These are phyloP conservation scores for Pseudohyphozyma bogoriensis DNA, from an alignment of 768 basidiomycete genomes.

Conservation along the genomic window DNA sequence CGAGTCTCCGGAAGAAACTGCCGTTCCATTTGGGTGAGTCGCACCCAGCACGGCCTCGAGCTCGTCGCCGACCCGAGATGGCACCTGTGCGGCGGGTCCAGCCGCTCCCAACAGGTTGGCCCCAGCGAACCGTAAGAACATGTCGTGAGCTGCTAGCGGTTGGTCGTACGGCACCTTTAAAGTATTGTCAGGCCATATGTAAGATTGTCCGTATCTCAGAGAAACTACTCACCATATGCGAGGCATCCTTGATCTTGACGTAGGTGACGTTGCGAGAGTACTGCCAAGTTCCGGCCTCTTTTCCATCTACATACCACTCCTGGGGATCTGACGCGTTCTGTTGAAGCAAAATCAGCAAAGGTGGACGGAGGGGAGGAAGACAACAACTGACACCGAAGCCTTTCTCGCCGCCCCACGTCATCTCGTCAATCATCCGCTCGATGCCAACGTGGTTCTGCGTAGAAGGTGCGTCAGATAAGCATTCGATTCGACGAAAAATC, in stretches of 20 bases:
- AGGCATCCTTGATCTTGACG: slow-evolving; percentile 83
- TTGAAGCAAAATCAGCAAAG: neutral
- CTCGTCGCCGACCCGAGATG: slow-evolving; percentile 64
- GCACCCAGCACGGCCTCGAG: slow-evolving; percentile 43
- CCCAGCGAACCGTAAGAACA: slow-evolving; percentile 96
- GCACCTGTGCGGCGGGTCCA: slow-evolving; percentile 68
- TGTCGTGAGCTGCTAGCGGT: slow-evolving; percentile 82
- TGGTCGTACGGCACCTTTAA: slow-evolving; percentile 49
- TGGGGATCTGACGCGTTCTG: slow-evolving; percentile 21
- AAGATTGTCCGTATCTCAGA: neutral
- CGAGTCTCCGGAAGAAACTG: neutral
- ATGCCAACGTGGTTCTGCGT: slow-evolving; percentile 69
- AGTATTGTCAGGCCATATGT: slow-evolving; percentile 25
- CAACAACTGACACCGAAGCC: slow-evolving; percentile 63
- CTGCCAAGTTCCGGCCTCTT: slow-evolving; percentile 83
- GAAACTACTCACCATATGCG: slow-evolving; percentile 58
- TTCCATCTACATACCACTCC: slow-evolving; percentile 51
- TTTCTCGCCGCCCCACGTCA: slow-evolving; percentile 75
- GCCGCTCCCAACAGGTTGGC: slow-evolving; percentile 72
- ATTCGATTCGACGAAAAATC: neutral
- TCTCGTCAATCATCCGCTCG: slow-evolving; percentile 67
- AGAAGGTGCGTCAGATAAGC: neutral
- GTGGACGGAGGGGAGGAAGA: too few species aligned
- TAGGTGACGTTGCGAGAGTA: slow-evolving; percentile 82
- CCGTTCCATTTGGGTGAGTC: slow-evolving; percentile 31